phyloP scores from a whole-genome alignment of 148 eudicot species.

The Chenopodium berlandieri region DNA sequence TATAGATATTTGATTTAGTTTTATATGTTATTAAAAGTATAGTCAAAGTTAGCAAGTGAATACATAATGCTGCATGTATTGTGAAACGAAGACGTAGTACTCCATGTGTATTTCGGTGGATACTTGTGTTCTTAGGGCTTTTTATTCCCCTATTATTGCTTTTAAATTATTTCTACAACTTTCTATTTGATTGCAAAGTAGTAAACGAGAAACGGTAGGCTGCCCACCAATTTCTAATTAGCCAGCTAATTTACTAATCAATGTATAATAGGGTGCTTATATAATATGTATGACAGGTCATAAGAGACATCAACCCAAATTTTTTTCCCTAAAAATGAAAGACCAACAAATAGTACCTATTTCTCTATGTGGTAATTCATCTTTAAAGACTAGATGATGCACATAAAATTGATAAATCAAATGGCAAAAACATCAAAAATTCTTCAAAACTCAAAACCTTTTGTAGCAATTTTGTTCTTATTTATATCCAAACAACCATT shows the following conservation, averaged over 20 bases:
- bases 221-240: not conserved
- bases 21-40: too few relatives aligned
- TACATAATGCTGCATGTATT: too few relatives aligned
- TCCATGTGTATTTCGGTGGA: too few relatives aligned
- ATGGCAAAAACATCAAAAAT: slow-evolving; percentile 1
- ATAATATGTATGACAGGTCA: not conserved
- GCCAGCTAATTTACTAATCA: not conserved
- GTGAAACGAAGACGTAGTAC: too few relatives aligned
- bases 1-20: too few relatives aligned
- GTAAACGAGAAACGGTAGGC: not conserved
- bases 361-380: too few relatives aligned
- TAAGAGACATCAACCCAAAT: not conserved
- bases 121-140: too few relatives aligned
- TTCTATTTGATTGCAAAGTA: too few relatives aligned
- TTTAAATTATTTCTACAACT: too few relatives aligned
- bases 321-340: not conserved
- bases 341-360: not conserved
- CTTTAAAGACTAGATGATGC: not conserved
- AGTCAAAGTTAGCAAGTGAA: too few relatives aligned
- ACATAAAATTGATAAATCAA: not conserved
- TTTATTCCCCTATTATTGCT: too few relatives aligned
- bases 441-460: not conserved
- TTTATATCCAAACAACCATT: not conserved
- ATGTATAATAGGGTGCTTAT: not conserved
- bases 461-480: not conserved